Conservation (phyloP, 176 grass and related monocot species). For the Paspalum notatum region DNA sequence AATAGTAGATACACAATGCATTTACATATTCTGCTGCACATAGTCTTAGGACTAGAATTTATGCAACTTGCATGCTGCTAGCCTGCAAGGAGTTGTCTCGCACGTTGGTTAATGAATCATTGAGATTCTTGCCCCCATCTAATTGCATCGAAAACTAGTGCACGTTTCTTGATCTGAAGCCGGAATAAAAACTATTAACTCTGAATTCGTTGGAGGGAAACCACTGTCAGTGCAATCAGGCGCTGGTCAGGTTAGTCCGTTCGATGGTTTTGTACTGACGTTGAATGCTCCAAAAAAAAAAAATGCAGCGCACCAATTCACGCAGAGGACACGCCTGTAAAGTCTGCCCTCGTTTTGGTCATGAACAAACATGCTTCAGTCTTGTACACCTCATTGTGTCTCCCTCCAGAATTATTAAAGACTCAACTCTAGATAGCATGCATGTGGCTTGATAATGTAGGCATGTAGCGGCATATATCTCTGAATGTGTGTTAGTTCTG, state of each 20-base stretch:
- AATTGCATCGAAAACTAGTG: background rate
- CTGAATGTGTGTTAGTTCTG: background rate
- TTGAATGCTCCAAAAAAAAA: background rate
- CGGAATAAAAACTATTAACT: background rate
- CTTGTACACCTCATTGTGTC: slow-evolving; percentile 16
- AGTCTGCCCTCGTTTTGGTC: slow-evolving; percentile 6
- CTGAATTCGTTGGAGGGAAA: background rate
- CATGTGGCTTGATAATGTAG: slow-evolving; percentile 32
- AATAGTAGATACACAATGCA: too few species aligned
- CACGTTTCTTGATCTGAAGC: background rate
- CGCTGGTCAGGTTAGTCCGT: background rate
- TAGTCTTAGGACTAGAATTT: slow-evolving; percentile 26
- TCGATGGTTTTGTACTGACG: background rate
- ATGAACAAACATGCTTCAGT: background rate
- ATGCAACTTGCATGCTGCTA: slow-evolving; percentile 47
- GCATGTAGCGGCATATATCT: background rate
- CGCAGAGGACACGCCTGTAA: slow-evolving; percentile 25
- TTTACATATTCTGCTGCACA: too few species aligned
- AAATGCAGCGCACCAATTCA: background rate
- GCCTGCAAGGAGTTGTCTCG: slow-evolving; percentile 47
- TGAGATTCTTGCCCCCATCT: slow-evolving; percentile 20
- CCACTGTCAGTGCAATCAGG: background rate
- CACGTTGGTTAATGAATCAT: slow-evolving; percentile 38
- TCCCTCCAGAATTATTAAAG: background rate
- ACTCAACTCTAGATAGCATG: slow-evolving; percentile 25